Evolutionary conservation across 495 filamentous ascomycete genomes (phyloP).

Genomic region (Penicillium flavigenum): DNA sequence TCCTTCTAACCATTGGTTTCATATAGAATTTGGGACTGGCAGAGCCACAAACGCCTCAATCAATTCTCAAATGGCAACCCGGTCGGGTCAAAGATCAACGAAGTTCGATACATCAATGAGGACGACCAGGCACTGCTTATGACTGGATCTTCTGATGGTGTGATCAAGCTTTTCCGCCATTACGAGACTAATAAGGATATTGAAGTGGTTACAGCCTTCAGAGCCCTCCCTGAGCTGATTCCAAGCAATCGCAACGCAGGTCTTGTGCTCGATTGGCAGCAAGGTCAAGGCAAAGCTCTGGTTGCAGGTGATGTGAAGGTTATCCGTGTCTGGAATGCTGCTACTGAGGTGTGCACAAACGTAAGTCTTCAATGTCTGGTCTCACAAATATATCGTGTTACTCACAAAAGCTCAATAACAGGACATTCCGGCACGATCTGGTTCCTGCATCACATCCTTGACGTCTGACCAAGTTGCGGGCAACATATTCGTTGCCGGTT

Average conservation of each 20-base stretch:
- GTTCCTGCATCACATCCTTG: conserved; percentile 90
- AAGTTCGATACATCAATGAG: conserved; percentile 95
- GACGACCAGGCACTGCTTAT: conserved; percentile 93
- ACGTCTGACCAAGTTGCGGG: conserved; percentile 97
- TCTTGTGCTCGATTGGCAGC: conserved; percentile 97
- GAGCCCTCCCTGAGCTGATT: conserved; percentile 87
- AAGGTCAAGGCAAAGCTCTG: conserved; percentile 89
- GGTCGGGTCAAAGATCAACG: conserved; percentile 84
- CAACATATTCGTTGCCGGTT: conserved; percentile 92
- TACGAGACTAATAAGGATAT: conserved; percentile 68
- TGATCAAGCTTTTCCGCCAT: conserved; percentile 89
- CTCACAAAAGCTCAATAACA: conserved; percentile 21
- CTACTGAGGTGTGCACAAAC: conserved; percentile 84
- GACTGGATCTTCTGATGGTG: conserved; percentile 92
- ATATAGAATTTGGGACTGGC: conserved; percentile 89
- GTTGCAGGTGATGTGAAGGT: conserved; percentile 96
- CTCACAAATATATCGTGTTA: not conserved
- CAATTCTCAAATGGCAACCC: conserved; percentile 95
- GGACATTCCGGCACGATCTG: conserved; percentile 94
- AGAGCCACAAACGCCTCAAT: conserved; percentile 65
- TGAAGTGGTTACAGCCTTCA: conserved; percentile 88
- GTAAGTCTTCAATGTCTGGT: conserved; percentile 37
- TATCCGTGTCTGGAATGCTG: conserved; percentile 93
- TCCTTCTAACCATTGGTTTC: conserved; percentile 28
- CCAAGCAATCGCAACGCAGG: conserved; percentile 91